Percentiles rank a stretch among this genome's conserved stretches.
These are phyloP conservation scores for Gossypium davidsonii DNA, from an alignment of 441 rosid species.

Conservation along the genomic window DNA sequence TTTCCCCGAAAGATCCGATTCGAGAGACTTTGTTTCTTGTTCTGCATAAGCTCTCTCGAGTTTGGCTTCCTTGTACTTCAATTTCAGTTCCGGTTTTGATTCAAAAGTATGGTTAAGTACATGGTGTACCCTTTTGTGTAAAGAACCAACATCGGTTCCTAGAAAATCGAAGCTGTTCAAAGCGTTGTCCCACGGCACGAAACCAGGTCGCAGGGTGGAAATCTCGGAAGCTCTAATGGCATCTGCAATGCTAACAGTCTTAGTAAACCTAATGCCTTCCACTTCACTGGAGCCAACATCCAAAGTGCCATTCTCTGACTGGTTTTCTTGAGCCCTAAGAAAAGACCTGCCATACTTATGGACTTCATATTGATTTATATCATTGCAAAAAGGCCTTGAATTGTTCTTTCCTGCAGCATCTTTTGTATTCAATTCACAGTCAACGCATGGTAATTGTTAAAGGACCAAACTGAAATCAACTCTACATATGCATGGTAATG, in stretches of 20 bases:
- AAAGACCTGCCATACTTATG: neutral
- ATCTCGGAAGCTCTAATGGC: neutral
- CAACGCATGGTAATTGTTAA: neutral
- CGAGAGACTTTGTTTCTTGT: neutral
- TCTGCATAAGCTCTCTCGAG: neutral
- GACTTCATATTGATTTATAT: neutral
- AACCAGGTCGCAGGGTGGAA: neutral
- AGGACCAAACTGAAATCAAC: neutral
- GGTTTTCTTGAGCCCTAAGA: constrained; percentile 5
- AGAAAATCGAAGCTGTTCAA: neutral
- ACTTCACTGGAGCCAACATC: neutral
- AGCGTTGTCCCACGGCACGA: neutral
- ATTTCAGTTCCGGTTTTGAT: neutral
- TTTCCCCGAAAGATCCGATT: neutral
- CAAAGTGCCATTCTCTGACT: neutral
- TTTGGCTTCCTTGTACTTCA: constrained; percentile 1
- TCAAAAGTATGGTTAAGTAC: constrained; percentile 2
- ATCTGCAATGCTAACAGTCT: neutral
- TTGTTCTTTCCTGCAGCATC: neutral
- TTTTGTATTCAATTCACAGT: neutral
- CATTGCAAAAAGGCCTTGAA: neutral
- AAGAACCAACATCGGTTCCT: neutral
- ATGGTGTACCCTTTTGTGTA: neutral
- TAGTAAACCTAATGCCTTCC: neutral
- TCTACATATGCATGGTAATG: neutral